Evolutionary conservation across 2,329 filamentous ascomycete genomes (phyloP).

Genomic region (Apiospora pterosperma): DNA sequence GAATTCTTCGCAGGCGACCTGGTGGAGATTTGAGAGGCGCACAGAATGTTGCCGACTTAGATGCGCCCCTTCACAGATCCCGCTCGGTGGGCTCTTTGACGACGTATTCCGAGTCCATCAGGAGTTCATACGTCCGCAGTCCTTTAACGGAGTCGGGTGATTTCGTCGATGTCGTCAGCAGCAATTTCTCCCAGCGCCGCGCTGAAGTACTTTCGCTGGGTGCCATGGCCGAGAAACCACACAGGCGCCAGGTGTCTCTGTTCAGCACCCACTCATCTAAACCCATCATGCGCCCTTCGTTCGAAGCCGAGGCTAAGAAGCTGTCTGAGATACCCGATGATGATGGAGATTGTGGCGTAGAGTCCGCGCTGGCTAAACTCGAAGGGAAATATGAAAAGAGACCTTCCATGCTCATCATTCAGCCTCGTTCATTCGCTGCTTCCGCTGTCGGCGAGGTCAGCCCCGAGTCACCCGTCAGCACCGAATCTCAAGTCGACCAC

Average conservation of each 20-base stretch:
- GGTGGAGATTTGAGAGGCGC: conserved; percentile 72
- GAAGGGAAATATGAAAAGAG: conserved; percentile 78
- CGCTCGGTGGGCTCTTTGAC: conserved; percentile 58
- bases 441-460: conserved; percentile 17
- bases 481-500: conserved; percentile 19
- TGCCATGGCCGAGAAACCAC: conserved; percentile 49
- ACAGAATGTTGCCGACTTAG: conserved; percentile 60
- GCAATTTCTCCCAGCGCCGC: conserved; percentile 38
- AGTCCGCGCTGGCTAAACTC: conserved; percentile 87
- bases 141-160: conserved; percentile 34
- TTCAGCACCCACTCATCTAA: conserved; percentile 62
- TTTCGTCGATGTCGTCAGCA: conserved; percentile 42
- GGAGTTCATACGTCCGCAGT: conserved; percentile 53
- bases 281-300: conserved; percentile 67
- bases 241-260: conserved; percentile 47
- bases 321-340: conserved; percentile 88
- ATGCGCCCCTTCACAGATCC: conserved; percentile 48
- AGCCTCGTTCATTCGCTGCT: conserved; percentile 23
- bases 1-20: conserved; percentile 66
- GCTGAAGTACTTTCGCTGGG: conserved; percentile 55
- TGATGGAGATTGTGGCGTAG: conserved; percentile 79
- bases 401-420: conserved; percentile 37
- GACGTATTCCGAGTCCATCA: conserved; percentile 57
- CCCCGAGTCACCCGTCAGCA: conserved; percentile 13
- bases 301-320: conserved; percentile 83